phyloP scores from a whole-genome alignment of 139 green algal species.

The Chlorella sp. region DNA sequence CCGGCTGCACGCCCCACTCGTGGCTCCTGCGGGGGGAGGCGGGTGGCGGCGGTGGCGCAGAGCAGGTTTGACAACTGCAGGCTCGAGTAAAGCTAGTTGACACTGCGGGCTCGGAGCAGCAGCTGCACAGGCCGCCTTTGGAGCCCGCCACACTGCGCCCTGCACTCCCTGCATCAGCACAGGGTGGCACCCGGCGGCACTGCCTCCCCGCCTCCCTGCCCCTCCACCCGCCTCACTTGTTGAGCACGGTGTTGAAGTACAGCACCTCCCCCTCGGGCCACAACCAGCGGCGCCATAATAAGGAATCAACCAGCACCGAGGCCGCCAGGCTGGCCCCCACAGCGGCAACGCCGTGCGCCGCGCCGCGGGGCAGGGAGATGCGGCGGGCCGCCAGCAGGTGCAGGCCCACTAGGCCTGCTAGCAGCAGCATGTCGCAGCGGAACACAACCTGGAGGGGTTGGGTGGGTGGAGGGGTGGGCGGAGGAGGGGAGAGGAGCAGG shows the following conservation, averaged over 20 bases:
- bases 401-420: constrained; percentile 69
- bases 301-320: constrained; percentile 73
- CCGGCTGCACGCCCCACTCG: constrained; percentile 77
- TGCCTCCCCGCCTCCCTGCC: neutral
- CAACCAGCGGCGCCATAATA: constrained; percentile 73
- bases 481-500: neutral
- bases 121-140: neutral
- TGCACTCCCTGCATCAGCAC: too few species aligned
- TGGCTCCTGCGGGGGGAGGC: constrained; percentile 56
- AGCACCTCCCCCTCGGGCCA: constrained; percentile 89
- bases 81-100: too few species aligned
- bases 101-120: too few species aligned
- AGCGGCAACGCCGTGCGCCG: constrained; percentile 30
- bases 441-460: constrained; percentile 60
- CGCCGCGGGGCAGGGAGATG: constrained; percentile 16
- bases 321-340: constrained; percentile 37
- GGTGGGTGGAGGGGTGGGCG: neutral
- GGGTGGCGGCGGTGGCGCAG: too few species aligned
- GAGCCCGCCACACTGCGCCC: too few species aligned
- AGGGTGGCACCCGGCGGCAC: neutral
- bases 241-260: constrained; percentile 84
- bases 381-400: constrained; percentile 57
- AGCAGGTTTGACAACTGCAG: too few species aligned
- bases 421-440: constrained; percentile 78
- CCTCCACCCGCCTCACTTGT: constrained; percentile 53